Conservation (phyloP, 2,329 filamentous ascomycete genomes). For the Coleophoma eucalyptorum region DNA sequence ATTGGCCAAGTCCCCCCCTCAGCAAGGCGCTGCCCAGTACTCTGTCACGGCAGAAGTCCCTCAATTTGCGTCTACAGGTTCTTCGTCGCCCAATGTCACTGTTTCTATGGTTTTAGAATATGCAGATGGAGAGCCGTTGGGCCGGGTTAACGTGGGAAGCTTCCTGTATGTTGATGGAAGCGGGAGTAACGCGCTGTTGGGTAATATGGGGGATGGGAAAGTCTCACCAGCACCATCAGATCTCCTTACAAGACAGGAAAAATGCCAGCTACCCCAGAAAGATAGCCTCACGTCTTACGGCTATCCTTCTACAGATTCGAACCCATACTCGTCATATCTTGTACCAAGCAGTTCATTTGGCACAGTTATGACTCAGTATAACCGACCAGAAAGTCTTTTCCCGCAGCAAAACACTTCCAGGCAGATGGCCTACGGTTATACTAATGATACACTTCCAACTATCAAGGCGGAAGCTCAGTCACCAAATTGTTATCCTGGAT, state of each 20-base stretch:
- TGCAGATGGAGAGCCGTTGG: conserved; percentile 44
- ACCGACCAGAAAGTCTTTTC: conserved; percentile 29
- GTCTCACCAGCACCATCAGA: conserved; percentile 46
- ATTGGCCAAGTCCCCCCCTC: conserved; percentile 54
- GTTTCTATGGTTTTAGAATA: conserved; percentile 58
- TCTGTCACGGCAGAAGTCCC: conserved; percentile 71
- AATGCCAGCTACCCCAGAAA: conserved; percentile 41
- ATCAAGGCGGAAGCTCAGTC: conserved; percentile 45
- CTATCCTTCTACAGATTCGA: conserved; percentile 44
- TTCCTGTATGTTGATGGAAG: conserved; percentile 52
- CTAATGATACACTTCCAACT: conserved; percentile 34
- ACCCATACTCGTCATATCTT: conserved; percentile 45
- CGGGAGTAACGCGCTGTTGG: conserved; percentile 29
- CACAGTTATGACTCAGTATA: conserved; percentile 28
- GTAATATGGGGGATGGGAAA: conserved; percentile 51
- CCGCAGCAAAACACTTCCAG: conserved; percentile 32
- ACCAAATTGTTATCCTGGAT: conserved; percentile 42
- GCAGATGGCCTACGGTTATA: conserved; percentile 36
- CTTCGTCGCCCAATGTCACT: conserved; percentile 50
- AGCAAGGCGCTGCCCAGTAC: conserved; percentile 62
- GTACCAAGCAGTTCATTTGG: conserved; percentile 43
- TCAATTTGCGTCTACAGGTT: conserved; percentile 52
- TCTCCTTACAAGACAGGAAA: conserved; percentile 39
- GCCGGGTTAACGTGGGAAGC: conserved; percentile 51
- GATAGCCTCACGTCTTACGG: conserved; percentile 50